These are phyloP conservation scores for Fusarium devonianum DNA, from an alignment of 2,329 filamentous ascomycete genomes.

Conservation along the genomic window DNA sequence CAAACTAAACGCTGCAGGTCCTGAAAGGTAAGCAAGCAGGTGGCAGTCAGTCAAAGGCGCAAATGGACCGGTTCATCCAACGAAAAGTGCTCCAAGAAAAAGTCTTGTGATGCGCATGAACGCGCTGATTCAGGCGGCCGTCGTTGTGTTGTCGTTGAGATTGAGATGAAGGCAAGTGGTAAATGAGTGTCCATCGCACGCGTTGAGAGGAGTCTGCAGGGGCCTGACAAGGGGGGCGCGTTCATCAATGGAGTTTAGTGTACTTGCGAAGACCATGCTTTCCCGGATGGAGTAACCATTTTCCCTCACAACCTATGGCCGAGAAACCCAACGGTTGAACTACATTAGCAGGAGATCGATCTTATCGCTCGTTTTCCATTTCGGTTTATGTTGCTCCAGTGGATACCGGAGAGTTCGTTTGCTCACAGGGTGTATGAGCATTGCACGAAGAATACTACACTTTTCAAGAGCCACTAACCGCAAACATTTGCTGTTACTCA, in stretches of 20 bases:
- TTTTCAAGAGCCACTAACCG: no score
- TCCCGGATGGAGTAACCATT: constrained; percentile 9
- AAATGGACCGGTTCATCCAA: neutral
- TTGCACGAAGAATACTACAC: no score
- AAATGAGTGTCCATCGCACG: constrained; percentile 29
- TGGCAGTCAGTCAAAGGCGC: constrained; percentile 7
- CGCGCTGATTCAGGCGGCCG: constrained; percentile 11
- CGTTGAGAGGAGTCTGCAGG: constrained; percentile 35
- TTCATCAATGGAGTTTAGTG: constrained; percentile 28
- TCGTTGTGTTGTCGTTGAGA: constrained; percentile 25
- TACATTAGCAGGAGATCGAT: no score
- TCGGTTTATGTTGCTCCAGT: neutral
- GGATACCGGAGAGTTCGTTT: no score
- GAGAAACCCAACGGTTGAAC: neutral
- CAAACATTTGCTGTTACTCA: no score
- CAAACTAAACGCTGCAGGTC: constrained; percentile 17
- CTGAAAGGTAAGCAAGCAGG: constrained; percentile 9
- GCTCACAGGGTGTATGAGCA: no score
- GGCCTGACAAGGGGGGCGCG: constrained; percentile 33
- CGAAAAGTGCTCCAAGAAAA: neutral
- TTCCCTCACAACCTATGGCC: neutral
- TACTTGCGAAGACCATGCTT: neutral
- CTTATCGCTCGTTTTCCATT: no score
- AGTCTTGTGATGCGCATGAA: constrained; percentile 10
- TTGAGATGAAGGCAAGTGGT: constrained; percentile 27